Conservation (phyloP, 257 asterid genomes). For the Agastache rugosa region DNA sequence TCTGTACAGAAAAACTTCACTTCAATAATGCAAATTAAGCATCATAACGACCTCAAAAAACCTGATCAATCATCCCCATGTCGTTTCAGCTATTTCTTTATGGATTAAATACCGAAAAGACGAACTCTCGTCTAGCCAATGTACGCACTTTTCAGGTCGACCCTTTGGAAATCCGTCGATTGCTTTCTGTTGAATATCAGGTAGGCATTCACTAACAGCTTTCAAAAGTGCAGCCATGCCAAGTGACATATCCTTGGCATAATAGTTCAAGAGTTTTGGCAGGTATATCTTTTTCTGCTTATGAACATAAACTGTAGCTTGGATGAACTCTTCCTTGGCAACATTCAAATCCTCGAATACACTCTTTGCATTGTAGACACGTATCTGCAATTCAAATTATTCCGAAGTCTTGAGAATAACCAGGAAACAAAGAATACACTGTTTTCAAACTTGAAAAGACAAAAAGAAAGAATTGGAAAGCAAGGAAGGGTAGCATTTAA, state of each 20-base stretch:
- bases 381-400: conserved; percentile 57
- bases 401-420: not conserved
- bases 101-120: conserved; percentile 79
- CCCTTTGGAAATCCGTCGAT: conserved; percentile 48
- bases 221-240: conserved; percentile 58
- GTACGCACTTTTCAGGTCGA: conserved; percentile 62
- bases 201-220: conserved; percentile 55
- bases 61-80: conserved; percentile 39
- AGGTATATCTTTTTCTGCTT: conserved; percentile 69
- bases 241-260: conserved; percentile 82
- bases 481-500: not conserved
- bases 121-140: conserved; percentile 74
- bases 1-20: conserved; percentile 32
- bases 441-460: not conserved
- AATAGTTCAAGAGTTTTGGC: conserved; percentile 66
- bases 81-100: conserved; percentile 51
- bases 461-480: not conserved
- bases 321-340: conserved; percentile 80
- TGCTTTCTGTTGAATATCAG: conserved; percentile 60
- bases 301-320: conserved; percentile 57
- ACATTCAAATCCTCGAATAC: conserved; percentile 71
- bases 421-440: not conserved
- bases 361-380: conserved; percentile 61
- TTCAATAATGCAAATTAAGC: conserved; percentile 8
- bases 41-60: conserved; percentile 17